These are phyloP conservation scores for Macrophomina tecta DNA, from an alignment of 2,329 filamentous ascomycete species.

Conservation along the genomic window DNA sequence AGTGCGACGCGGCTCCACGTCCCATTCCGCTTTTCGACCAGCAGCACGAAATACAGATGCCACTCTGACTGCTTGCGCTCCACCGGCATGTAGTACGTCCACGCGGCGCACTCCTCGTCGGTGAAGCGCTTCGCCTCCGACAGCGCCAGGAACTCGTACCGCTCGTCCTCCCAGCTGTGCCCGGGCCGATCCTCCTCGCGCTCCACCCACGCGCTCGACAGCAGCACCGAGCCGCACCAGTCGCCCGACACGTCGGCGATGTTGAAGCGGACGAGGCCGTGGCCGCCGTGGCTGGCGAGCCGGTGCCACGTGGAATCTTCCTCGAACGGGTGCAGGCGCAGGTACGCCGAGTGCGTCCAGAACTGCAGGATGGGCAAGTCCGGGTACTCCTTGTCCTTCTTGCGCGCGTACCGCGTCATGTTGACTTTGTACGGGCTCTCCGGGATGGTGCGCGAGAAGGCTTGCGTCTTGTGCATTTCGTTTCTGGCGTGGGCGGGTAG, in stretches of 20 bases:
- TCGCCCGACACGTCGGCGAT: constrained; percentile 2
- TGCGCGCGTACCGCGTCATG: constrained; percentile 2
- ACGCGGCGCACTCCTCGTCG: constrained; percentile 37
- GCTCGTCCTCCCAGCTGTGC: too few species aligned
- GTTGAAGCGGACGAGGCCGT: neutral
- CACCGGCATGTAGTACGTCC: constrained; percentile 45
- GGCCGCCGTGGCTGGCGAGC: neutral
- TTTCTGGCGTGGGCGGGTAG: too few species aligned
- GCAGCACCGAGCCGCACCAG: constrained; percentile 11
- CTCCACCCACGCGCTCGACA: neutral
- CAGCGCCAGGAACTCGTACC: constrained; percentile 42
- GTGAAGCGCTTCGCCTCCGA: constrained; percentile 45
- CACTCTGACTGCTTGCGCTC: constrained; percentile 41
- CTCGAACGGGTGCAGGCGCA: neutral
- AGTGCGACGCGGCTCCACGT: constrained; percentile 38
- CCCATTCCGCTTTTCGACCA: constrained; percentile 30
- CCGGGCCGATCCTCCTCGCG: neutral
- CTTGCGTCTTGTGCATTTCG: too few species aligned
- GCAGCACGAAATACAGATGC: constrained; percentile 43
- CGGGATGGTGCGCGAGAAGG: constrained; percentile 29
- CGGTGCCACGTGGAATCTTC: neutral
- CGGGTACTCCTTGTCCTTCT: neutral
- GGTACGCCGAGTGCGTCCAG: constrained; percentile 38
- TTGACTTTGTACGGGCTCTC: constrained; percentile 30
- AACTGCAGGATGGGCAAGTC: constrained; percentile 41